Percentiles rank a stretch among this genome's conserved stretches.
Conservation (phyloP, 1,139 yeast genomes). For the Sugiyamaella sp. region DNA sequence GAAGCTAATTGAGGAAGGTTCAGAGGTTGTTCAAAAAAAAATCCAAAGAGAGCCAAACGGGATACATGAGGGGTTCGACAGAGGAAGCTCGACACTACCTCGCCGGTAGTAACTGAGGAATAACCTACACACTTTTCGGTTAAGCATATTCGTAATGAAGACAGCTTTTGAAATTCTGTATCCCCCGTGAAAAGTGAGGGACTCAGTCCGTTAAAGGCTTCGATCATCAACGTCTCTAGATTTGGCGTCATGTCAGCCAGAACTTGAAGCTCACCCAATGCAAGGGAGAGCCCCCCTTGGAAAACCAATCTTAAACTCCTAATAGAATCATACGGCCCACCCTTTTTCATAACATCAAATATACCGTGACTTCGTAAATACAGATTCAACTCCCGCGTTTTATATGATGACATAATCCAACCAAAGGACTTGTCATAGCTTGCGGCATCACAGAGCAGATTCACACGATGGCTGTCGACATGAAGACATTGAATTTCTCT, state of each 20-base stretch:
- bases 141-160: conserved; percentile 5
- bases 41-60: neutral
- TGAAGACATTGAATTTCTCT: neutral
- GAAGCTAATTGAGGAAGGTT: no score
- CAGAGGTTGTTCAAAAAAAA: no score
- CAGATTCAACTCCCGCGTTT: conserved; percentile 1
- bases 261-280: neutral
- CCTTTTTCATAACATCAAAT: neutral
- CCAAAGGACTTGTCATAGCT: conserved; percentile 1
- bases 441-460: neutral
- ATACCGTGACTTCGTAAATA: neutral
- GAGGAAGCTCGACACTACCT: neutral
- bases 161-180: neutral
- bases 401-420: conserved; percentile 6
- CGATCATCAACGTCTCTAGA: conserved; percentile 1
- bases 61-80: neutral
- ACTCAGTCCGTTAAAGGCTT: neutral
- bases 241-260: conserved; percentile 8
- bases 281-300: conserved; percentile 4
- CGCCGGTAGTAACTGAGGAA: no score
- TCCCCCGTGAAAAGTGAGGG: neutral
- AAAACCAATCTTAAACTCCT: neutral
- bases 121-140: conserved; percentile 2
- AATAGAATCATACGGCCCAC: conserved; percentile 5
- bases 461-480: conserved; percentile 1